Conservation (phyloP, 257 asterid species). For the Przewalskia tangutica region DNA sequence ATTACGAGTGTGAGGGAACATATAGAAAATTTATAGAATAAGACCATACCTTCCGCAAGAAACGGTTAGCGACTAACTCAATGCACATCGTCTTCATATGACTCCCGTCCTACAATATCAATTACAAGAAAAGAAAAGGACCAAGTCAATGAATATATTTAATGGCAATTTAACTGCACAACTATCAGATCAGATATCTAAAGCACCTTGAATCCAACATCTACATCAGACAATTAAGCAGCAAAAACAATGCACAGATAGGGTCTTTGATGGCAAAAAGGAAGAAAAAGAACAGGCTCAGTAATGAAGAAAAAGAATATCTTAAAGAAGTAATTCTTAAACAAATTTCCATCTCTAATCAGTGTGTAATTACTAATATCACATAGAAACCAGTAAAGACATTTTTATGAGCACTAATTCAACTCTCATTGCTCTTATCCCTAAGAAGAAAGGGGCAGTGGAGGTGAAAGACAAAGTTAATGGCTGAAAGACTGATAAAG, state of each 20-base stretch:
- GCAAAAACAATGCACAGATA: background rate
- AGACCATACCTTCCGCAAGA: constrained; percentile 73
- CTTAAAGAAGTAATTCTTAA: background rate
- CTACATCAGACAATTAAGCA: background rate
- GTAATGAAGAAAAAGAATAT: background rate
- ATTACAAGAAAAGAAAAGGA: background rate
- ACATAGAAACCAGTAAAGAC: background rate
- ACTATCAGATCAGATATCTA: background rate
- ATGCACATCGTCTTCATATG: constrained; percentile 57
- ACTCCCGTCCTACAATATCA: constrained; percentile 40
- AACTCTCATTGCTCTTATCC: no score
- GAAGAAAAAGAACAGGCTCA: background rate
- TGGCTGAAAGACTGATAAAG: no score
- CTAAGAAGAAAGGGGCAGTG: no score
- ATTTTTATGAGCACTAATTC: background rate
- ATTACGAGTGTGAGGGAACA: background rate
- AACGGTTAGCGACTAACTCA: constrained; percentile 95
- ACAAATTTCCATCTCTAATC: background rate
- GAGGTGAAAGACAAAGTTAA: no score
- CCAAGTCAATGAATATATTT: background rate
- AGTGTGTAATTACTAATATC: background rate
- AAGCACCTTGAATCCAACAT: background rate
- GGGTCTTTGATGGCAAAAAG: background rate
- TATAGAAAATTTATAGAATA: background rate
- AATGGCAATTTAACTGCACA: background rate